phyloP scores from a whole-genome alignment of 805 yeast species.

The Ogataea trehalophila region DNA sequence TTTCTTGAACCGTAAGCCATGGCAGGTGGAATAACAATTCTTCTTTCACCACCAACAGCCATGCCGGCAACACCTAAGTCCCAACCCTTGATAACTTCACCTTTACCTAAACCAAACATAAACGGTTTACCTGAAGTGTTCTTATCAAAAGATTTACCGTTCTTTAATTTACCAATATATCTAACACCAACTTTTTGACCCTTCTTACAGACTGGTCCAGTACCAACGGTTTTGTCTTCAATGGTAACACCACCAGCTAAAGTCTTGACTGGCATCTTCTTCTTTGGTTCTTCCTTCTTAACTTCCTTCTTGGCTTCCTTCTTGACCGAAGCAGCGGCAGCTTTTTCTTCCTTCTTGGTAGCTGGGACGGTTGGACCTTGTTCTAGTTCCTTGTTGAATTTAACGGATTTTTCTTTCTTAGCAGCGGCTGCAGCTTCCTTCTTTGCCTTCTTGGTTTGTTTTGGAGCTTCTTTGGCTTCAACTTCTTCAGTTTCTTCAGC shows the following conservation, averaged over 20 bases:
- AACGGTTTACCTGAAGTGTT: constrained; percentile 98
- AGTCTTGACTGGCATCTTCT: constrained; percentile 67
- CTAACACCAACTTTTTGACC: constrained; percentile 93
- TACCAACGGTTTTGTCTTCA: constrained; percentile 89
- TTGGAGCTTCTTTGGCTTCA: constrained; percentile 30
- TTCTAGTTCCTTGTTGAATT: constrained; percentile 86
- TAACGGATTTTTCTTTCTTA: constrained; percentile 64
- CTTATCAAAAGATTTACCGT: constrained; percentile 95
- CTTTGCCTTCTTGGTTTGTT: constrained; percentile 30
- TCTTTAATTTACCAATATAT: constrained; percentile 95
- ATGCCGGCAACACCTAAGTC: constrained; percentile 98
- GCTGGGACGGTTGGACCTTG: constrained; percentile 75
- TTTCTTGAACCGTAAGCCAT: constrained; percentile 95
- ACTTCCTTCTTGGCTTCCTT: constrained; percentile 23
- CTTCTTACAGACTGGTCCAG: constrained; percentile 81
- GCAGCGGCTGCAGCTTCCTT: constrained; percentile 32
- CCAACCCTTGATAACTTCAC: constrained; percentile 98
- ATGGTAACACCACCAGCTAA: constrained; percentile 89
- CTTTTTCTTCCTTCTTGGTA: constrained; percentile 21
- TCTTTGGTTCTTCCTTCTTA: constrained; percentile 22
- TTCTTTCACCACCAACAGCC: constrained; percentile 98
- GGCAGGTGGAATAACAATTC: constrained; percentile 91
- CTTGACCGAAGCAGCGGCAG: constrained; percentile 11
- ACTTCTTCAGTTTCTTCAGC: constrained; percentile 24
- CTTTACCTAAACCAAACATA: constrained; percentile 84